Conservation (phyloP, 2,329 filamentous ascomycete species). For the Penicillium sp. region DNA sequence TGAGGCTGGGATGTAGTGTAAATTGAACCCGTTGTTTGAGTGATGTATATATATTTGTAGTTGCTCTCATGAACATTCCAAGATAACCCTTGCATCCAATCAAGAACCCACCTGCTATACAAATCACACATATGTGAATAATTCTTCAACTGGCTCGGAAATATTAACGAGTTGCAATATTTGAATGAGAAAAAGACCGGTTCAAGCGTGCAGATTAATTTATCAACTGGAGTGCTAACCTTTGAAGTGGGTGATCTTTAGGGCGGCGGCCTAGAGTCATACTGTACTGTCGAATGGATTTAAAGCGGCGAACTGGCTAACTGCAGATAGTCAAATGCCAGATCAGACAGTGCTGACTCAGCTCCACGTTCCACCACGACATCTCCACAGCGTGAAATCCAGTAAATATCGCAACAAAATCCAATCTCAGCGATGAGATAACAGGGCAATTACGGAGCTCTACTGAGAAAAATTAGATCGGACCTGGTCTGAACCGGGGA, state of each 20-base stretch:
- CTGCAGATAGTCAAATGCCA: neutral
- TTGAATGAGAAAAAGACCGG: too few relatives aligned
- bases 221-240: too few relatives aligned
- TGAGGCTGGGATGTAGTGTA: too few relatives aligned
- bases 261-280: neutral
- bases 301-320: neutral
- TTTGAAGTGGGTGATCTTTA: neutral
- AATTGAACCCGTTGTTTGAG: too few relatives aligned
- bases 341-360: neutral
- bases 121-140: too few relatives aligned
- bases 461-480: neutral
- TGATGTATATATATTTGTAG: too few relatives aligned
- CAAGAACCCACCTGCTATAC: too few relatives aligned
- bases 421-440: neutral
- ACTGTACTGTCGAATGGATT: neutral
- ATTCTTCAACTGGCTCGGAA: too few relatives aligned
- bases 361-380: neutral
- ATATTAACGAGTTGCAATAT: too few relatives aligned
- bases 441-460: neutral
- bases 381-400: neutral
- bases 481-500: neutral
- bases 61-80: too few relatives aligned
- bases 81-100: too few relatives aligned
- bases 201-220: too few relatives aligned
- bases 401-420: neutral